Conservation (phyloP, 805 yeast genomes). For the Lachancea meyersii region DNA sequence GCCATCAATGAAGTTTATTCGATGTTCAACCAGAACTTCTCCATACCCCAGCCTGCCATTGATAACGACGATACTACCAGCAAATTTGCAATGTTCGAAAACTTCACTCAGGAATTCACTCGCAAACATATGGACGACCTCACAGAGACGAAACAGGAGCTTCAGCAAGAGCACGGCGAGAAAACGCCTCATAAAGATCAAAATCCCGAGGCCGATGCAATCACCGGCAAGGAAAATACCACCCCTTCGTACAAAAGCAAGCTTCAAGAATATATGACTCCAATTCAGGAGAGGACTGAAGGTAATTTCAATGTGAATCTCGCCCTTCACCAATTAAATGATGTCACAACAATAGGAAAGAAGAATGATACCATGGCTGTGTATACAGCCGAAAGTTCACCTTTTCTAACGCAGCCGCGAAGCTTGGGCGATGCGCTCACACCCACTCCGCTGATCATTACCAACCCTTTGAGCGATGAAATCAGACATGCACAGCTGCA, state of each 20-base stretch:
- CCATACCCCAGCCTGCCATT: conserved; percentile 15
- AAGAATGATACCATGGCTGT: conserved; percentile 4
- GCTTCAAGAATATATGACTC: conserved; percentile 24
- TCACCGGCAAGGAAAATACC: not conserved
- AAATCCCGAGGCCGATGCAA: conserved; percentile 3
- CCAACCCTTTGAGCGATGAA: conserved; percentile 43
- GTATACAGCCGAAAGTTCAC: conserved; percentile 22
- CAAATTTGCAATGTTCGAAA: conserved; percentile 25
- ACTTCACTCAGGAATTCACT: conserved; percentile 36
- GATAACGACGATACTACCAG: conserved; percentile 25
- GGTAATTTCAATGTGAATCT: conserved; percentile 5
- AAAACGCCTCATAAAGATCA: conserved; percentile 7
- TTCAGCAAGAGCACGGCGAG: not conserved
- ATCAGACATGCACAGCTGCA: conserved; percentile 37
- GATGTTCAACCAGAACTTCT: conserved; percentile 56
- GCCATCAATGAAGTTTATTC: conserved; percentile 68
- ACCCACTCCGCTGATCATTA: conserved; percentile 11
- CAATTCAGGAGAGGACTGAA: conserved; percentile 27
- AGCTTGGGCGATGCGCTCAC: not conserved
- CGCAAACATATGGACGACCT: conserved; percentile 31
- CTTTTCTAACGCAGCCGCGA: conserved; percentile 30
- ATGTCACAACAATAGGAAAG: conserved; percentile 13
- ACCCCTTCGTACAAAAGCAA: conserved; percentile 12
- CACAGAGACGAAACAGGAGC: conserved; percentile 30
- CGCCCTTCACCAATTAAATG: conserved; percentile 16